Base-by-base conservation (phyloP, 2,329 filamentous ascomycete species). In the Talaromyces sp. region DNA sequence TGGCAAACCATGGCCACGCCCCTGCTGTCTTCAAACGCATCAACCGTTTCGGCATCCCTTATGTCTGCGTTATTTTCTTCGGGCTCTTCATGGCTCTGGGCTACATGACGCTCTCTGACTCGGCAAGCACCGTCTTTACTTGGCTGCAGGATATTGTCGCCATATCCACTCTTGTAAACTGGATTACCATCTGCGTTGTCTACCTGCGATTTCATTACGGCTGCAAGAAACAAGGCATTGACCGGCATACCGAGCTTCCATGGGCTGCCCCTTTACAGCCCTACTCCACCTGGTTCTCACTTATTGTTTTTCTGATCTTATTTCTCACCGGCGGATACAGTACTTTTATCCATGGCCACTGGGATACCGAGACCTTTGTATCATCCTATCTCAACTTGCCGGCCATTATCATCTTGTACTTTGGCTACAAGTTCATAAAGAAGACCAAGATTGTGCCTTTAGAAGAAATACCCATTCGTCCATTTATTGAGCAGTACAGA, bases 311-410 rank as follows among this genome's bases (percentile, higher is more conserved):
- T 10, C 65, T 68, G 0, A 69, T 85, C 19, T 81, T 91, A 56
- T 78, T 92, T n/a, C 73, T 92, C 2, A 87, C 90, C 65, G 90
- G 90, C 67, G 90, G 89, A 1, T 93, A 92, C 74, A 83, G 86
- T 46, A 83, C 88, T 14, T 92, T 93, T 70, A 51, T 61, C 26
- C 55, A 53, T 19, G 54, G 48, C 7, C 14, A 62, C n/a, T 62
- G 54, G 54, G 57, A 79, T n/a, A 82, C 80, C 0, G 77, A 80
- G 4, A 79, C 80, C 65, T 94, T 94, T 67, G 74, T 88, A 64
- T 86, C 85, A 0, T 80, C 84, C 0, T 89, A 89, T 66, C 80
- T 88, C 24, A 85, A 85, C 10, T 82, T 88, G 53, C 84, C 85
- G 0, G 80, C 86, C 19, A 88, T 88, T 67, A 65, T 83, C 7